Conservation (phyloP, 768 basidiomycete species). For the Crucibulum laeve region DNA sequence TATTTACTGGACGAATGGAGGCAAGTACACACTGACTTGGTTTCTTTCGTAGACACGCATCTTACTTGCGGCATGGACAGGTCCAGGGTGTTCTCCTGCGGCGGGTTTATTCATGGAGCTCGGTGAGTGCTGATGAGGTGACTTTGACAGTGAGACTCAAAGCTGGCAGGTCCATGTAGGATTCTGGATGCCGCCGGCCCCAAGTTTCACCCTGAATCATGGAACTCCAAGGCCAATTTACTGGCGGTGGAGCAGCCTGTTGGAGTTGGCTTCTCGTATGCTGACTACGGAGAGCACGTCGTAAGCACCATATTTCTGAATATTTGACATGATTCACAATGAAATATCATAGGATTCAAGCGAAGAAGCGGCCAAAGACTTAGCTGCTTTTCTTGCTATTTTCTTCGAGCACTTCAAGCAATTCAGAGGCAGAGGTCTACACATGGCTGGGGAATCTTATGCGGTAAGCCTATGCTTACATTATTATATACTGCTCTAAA, state of each 20-base stretch:
- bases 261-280: slow-evolving; percentile 60
- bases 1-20: slow-evolving; percentile 1
- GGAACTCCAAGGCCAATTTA: slow-evolving; percentile 65
- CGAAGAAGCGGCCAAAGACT: slow-evolving; percentile 64
- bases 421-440: slow-evolving; percentile 64
- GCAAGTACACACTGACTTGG: neutral
- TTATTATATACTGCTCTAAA: neutral
- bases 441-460: slow-evolving; percentile 74
- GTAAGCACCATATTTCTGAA: too few relatives aligned
- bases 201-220: slow-evolving; percentile 53
- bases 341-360: slow-evolving; percentile 56
- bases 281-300: slow-evolving; percentile 57
- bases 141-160: slow-evolving; percentile 4
- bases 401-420: slow-evolving; percentile 73
- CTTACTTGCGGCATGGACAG: slow-evolving; percentile 11
- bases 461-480: slow-evolving; percentile 39
- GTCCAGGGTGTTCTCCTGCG: slow-evolving; percentile 39
- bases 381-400: slow-evolving; percentile 65
- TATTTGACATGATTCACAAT: too few relatives aligned
- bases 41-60: neutral
- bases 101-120: slow-evolving; percentile 72
- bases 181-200: slow-evolving; percentile 46
- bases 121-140: slow-evolving; percentile 52
- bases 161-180: neutral
- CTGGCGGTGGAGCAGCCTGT: slow-evolving; percentile 63